Percentiles rank a stretch among this genome's conserved stretches.
Evolutionary conservation across 495 filamentous ascomycete genomes (phyloP).

Genomic region (Amphirosellinia nigrospora): DNA sequence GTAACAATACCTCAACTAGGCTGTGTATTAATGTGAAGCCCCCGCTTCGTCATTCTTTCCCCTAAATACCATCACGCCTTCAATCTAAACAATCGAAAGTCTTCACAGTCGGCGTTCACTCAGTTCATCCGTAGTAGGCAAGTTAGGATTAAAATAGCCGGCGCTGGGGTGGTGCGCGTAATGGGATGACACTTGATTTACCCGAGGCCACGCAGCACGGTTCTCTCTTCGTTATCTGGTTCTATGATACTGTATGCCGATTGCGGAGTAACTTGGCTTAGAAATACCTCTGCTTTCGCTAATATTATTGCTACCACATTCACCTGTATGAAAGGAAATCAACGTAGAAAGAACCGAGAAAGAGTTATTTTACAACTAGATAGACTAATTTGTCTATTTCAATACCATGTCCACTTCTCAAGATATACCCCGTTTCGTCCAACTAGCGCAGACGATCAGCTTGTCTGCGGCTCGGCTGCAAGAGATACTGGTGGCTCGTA

Average conservation of each 20-base stretch:
- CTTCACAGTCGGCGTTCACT: too few relatives aligned
- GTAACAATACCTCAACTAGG: not conserved
- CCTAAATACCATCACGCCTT: too few relatives aligned
- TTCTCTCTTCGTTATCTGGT: not conserved
- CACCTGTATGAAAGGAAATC: not conserved
- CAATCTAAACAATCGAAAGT: too few relatives aligned
- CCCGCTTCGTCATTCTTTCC: not conserved
- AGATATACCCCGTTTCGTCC: not conserved
- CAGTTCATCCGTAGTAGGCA: too few relatives aligned
- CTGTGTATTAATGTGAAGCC: not conserved
- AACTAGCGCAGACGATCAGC: not conserved
- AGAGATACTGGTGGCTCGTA: not conserved
- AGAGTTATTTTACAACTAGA: not conserved
- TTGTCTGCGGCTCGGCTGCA: not conserved
- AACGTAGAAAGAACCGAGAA: not conserved
- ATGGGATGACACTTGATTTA: too few relatives aligned
- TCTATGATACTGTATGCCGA: not conserved
- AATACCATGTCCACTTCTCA: not conserved
- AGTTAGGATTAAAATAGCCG: too few relatives aligned
- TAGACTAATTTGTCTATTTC: not conserved
- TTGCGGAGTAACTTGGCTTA: not conserved
- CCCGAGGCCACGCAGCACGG: not conserved
- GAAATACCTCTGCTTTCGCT: not conserved
- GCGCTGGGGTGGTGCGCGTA: too few relatives aligned
- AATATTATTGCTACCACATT: not conserved